phyloP scores from a whole-genome alignment of 179 eudicot genomes.

The Nepenthes alata region DNA sequence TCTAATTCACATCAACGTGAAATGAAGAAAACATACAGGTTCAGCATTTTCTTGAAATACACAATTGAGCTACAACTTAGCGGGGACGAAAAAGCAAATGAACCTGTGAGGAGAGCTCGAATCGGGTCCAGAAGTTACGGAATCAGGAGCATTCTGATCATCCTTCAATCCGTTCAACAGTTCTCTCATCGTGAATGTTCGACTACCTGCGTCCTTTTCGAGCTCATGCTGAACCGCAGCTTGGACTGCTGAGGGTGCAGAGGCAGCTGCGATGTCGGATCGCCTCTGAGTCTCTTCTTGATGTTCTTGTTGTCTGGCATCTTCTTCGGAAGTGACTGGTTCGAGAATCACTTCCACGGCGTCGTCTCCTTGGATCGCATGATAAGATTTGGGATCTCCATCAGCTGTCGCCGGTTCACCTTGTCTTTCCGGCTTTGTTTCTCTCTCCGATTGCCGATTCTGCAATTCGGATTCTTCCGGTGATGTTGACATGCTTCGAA shows the following conservation, averaged over 20 bases:
- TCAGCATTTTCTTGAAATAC: not conserved
- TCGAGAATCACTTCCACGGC: not conserved
- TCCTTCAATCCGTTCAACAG: slow-evolving; percentile 56
- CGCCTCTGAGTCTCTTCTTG: not conserved
- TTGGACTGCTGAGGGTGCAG: slow-evolving; percentile 1
- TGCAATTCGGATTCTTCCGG: not conserved
- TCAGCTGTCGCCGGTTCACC: not conserved
- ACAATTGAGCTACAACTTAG: too few species aligned
- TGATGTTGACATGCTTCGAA: not conserved
- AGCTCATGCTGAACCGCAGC: slow-evolving; percentile 15
- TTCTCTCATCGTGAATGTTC: slow-evolving; percentile 67
- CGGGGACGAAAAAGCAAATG: not conserved
- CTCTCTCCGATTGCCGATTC: not conserved
- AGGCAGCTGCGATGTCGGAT: not conserved
- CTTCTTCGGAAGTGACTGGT: slow-evolving; percentile 3
- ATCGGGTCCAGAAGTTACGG: not conserved
- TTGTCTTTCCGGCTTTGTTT: not conserved
- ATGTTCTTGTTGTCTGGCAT: not conserved
- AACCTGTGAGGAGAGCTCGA: slow-evolving; percentile 7
- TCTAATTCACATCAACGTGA: too few species aligned
- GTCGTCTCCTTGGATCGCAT: not conserved
- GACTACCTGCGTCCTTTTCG: slow-evolving; percentile 33
- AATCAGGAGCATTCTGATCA: slow-evolving; percentile 24
- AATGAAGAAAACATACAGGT: not conserved
- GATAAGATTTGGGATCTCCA: not conserved